Base-by-base conservation (phyloP, 192 early-diverging fungal genomes). In the Jimgerdemannia flammicorona region DNA sequence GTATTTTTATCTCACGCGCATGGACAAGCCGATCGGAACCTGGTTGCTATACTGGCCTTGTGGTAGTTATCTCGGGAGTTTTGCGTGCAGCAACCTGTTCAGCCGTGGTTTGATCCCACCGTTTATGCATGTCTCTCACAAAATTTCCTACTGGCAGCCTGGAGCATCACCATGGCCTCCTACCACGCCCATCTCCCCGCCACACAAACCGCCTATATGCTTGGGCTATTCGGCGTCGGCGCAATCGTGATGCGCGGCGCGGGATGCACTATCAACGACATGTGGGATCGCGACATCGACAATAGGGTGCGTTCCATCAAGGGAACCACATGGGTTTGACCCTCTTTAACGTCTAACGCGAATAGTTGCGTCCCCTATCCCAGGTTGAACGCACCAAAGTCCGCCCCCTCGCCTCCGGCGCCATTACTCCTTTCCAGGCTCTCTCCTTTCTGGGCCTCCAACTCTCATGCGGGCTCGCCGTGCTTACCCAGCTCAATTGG, bases 261-360 rank as follows among this genome's bases (percentile, higher is more conserved):
- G 29, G 97, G 96, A 20, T 99, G 97, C 85, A 96, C 94, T 1
- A 94, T 99, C 74, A 99, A 99, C 79, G 97, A 99, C 76, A 84
- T 99, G 79, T 98, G 96, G 97, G 97, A 99, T 79, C 75, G 85
- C n/a, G 89, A 95, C 72, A 90, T 96, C 49, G 97, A 99, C 83
- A 89, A 89, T 70, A 91, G 86, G 76, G 75, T 72, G 19, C 17
- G 59, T 41, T 44, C 54, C 42, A n/a, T 0, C 19, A 29, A 18
- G 10, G 40, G 41, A 6, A 43, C 64, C 40, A 67, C 76, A 3
- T 54, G 70, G 18, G 18, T 4, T 40, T 9, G 42, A 29, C 49
- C 43, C 19, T 40, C 4, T 10, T 3, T 14, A 29, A 3, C n/a
- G 29, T 40, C 19, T 64, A 64, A 19, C 49, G 49, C 14, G 6